These are phyloP conservation scores for Aspergillus egyptiacus DNA, from an alignment of 495 filamentous ascomycete genomes.

Conservation along the genomic window DNA sequence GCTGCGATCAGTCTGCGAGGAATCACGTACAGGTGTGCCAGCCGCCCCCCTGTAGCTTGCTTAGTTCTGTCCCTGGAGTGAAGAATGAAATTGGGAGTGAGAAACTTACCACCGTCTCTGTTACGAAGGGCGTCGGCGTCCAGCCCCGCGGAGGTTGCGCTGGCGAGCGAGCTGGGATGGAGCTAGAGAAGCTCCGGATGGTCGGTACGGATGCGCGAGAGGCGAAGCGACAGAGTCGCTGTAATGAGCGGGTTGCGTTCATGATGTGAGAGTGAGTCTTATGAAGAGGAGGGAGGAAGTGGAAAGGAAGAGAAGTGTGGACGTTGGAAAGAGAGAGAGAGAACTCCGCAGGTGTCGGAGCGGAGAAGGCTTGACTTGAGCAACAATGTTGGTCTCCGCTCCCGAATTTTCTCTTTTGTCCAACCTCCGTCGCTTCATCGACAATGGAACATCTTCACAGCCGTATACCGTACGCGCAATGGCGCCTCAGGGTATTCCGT, in stretches of 20 bases:
- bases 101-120: conserved; percentile 70
- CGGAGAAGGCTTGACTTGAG: conserved; percentile 4
- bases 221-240: conserved; percentile 22
- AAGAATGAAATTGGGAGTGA: neutral
- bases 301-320: conserved; percentile 2
- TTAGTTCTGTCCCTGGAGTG: conserved; percentile 22
- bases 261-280: conserved; percentile 7
- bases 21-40: conserved; percentile 75
- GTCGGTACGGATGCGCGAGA: conserved; percentile 7
- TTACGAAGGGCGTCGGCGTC: conserved; percentile 69
- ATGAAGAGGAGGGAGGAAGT: neutral
- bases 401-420: conserved; percentile 1
- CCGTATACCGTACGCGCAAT: conserved; percentile 29
- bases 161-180: conserved; percentile 30
- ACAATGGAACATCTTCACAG: conserved; percentile 28
- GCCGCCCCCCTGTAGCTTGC: conserved; percentile 61
- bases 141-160: conserved; percentile 42
- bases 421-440: neutral
- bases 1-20: neutral
- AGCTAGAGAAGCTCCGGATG: conserved; percentile 29
- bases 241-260: conserved; percentile 19
- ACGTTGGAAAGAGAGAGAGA: neutral
- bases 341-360: conserved; percentile 2
- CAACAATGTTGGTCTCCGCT: conserved; percentile 4
- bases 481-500: conserved; percentile 30